phyloP scores from a whole-genome alignment of 1,284 basidiomycete species.

The Pseudozyma hubeiensis region DNA sequence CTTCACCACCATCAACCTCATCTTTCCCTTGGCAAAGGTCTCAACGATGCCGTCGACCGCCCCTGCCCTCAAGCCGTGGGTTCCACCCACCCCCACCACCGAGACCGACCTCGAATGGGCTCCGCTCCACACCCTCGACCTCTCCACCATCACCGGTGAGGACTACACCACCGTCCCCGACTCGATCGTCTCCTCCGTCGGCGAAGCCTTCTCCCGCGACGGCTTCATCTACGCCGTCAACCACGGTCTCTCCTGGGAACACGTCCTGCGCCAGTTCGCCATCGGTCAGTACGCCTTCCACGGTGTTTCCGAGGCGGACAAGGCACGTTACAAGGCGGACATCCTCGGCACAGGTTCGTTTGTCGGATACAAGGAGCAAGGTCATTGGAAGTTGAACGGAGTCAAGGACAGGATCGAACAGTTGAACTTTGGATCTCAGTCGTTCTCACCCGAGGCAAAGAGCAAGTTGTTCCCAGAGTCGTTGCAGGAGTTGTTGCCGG shows the following conservation, averaged over 20 bases:
- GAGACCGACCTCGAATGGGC: conserved; percentile 66
- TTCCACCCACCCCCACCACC: conserved; percentile 54
- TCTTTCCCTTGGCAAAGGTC: not conserved
- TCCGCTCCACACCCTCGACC: conserved; percentile 63
- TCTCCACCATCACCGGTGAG: conserved; percentile 58
- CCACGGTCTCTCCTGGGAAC: conserved; percentile 62
- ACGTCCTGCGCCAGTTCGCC: conserved; percentile 65
- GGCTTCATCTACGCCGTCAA: conserved; percentile 68
- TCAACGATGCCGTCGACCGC: conserved; percentile 14
- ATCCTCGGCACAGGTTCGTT: conserved; percentile 62
- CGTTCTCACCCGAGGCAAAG: conserved; percentile 54
- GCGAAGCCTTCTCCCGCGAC: conserved; percentile 57
- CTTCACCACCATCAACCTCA: not conserved
- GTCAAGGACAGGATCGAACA: conserved; percentile 70
- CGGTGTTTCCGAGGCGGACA: conserved; percentile 56
- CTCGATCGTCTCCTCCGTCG: conserved; percentile 55
- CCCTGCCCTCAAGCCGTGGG: conserved; percentile 52
- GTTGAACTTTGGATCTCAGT: conserved; percentile 70
- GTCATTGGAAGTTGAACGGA: conserved; percentile 69
- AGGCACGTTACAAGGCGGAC: conserved; percentile 62
- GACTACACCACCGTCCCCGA: conserved; percentile 59
- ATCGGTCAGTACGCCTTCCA: conserved; percentile 67
- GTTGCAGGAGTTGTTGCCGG: conserved; percentile 61
- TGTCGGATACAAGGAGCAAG: conserved; percentile 71
- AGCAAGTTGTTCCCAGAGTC: conserved; percentile 49